These are phyloP conservation scores for Citrus maxima DNA, from an alignment of 345 rosid genomes.

Conservation along the genomic window DNA sequence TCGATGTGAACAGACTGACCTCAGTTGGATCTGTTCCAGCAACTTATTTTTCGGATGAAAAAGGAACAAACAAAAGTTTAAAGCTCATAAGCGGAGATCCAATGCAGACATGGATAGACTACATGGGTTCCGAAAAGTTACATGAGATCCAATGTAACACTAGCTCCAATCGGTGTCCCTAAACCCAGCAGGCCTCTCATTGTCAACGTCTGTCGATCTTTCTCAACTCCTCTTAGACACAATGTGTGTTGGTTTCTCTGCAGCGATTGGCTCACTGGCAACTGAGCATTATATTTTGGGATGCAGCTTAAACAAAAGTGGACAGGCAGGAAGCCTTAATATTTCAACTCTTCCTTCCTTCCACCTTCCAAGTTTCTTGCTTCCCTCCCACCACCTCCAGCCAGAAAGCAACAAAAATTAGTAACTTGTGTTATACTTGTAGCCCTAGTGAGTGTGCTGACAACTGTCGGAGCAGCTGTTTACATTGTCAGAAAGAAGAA, in stretches of 20 bases:
- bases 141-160: neutral
- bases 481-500: slow-evolving; percentile 32
- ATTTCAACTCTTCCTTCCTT: neutral
- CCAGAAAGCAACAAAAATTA: neutral
- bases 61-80: neutral
- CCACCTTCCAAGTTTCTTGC: neutral
- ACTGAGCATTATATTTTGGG: slow-evolving; percentile 2
- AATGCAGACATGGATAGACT: neutral
- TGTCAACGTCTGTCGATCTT: slow-evolving; percentile 26
- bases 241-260: neutral
- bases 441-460: neutral
- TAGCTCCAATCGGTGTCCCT: slow-evolving; percentile 14
- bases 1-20: neutral
- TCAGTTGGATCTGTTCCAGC: neutral
- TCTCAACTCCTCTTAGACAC: slow-evolving; percentile 10
- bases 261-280: neutral
- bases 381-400: neutral
- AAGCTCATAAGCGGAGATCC: neutral
- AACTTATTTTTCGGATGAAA: neutral
- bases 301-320: neutral
- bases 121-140: neutral
- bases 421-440: neutral
- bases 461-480: slow-evolving; percentile 11
- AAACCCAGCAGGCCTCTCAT: neutral
- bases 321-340: neutral